Conservation (phyloP, 192 early-diverging fungal species). For the Backusella tarrabulga region DNA sequence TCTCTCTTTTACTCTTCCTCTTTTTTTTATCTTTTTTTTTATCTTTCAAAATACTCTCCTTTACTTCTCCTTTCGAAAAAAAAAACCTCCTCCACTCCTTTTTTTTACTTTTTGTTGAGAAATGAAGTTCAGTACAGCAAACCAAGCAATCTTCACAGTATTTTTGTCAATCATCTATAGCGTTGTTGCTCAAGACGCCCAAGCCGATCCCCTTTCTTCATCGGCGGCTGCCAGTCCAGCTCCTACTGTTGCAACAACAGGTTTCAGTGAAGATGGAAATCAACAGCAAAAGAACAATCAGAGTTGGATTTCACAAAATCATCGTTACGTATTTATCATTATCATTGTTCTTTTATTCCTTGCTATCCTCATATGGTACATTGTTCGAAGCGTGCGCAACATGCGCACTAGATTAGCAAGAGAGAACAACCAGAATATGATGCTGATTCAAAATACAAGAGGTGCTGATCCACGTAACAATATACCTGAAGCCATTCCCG, state of each 20-base stretch:
- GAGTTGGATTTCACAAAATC: constrained; percentile 24
- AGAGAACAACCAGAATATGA: constrained; percentile 24
- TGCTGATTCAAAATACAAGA: constrained; percentile 18
- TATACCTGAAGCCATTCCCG: constrained; percentile 17
- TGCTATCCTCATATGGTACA: constrained; percentile 21
- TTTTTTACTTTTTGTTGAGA: not conserved
- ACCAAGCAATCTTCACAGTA: not conserved
- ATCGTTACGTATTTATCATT: constrained; percentile 28
- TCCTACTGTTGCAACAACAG: not conserved
- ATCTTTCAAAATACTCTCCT: constrained; percentile 5
- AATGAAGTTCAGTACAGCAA: not conserved
- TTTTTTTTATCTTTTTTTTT: constrained; percentile 13
- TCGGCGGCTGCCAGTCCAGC: not conserved
- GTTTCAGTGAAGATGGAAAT: not conserved
- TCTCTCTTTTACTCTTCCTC: not conserved
- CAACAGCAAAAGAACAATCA: not conserved
- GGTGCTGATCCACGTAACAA: not conserved
- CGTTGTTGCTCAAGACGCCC: not conserved
- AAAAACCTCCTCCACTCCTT: not conserved
- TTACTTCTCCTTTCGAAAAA: constrained; percentile 6
- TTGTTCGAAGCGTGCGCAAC: constrained; percentile 19
- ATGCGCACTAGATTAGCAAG: constrained; percentile 21
- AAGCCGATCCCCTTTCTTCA: not conserved
- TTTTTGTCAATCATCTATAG: not conserved
- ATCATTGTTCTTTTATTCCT: constrained; percentile 20